Conservation (phyloP, 2,329 filamentous ascomycete genomes). For the Ascochyta viciae-villosae region DNA sequence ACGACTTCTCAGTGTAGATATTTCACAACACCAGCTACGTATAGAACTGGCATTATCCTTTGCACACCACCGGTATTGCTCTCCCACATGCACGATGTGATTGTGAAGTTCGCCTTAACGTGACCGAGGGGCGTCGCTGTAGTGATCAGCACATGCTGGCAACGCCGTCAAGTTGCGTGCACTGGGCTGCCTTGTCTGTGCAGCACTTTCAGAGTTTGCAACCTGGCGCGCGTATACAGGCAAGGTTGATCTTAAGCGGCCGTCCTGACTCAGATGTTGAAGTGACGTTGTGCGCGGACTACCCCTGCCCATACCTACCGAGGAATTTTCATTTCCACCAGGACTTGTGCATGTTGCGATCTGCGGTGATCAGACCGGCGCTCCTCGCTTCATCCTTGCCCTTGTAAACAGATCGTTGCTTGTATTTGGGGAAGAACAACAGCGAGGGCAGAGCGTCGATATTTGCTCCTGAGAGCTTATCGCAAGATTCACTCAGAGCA, state of each 20-base stretch:
- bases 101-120: neutral
- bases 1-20: slow-evolving; percentile 16
- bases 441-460: neutral
- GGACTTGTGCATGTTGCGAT: slow-evolving; percentile 14
- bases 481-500: neutral
- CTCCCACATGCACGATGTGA: neutral
- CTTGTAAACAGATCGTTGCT: slow-evolving; percentile 4
- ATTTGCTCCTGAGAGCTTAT: neutral
- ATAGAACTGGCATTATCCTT: slow-evolving; percentile 6
- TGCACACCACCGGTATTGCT: neutral
- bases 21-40: slow-evolving; percentile 6
- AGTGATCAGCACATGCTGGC: neutral
- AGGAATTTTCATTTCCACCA: slow-evolving; percentile 13
- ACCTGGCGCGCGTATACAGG: neutral
- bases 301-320: slow-evolving; percentile 13
- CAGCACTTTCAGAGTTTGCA: slow-evolving; percentile 1
- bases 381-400: slow-evolving; percentile 13
- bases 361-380: slow-evolving; percentile 16
- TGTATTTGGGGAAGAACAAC: neutral
- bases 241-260: slow-evolving; percentile 9
- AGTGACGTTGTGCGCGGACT: slow-evolving; percentile 5
- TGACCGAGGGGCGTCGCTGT: neutral
- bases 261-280: neutral
- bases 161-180: neutral
- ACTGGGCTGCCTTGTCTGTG: slow-evolving; percentile 1